These are phyloP conservation scores for Populus tremula DNA, from an alignment of 345 rosid species.

Conservation along the genomic window DNA sequence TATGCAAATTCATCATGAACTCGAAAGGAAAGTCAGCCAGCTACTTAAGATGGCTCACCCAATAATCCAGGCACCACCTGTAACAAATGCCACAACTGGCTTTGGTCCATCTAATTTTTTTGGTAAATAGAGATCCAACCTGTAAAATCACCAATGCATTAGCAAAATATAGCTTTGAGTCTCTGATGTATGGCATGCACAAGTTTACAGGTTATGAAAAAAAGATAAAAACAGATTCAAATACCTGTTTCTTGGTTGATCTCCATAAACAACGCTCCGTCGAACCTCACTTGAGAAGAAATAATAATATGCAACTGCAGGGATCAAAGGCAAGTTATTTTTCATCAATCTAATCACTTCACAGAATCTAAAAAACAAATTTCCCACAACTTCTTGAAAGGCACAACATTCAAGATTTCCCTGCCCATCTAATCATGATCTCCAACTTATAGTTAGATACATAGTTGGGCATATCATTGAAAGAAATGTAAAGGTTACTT, in stretches of 20 bases:
- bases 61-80: constrained; percentile 41
- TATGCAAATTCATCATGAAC: background rate
- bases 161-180: background rate
- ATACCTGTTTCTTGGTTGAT: constrained; percentile 37
- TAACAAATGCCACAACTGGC: constrained; percentile 36
- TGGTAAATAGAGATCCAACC: constrained; percentile 36
- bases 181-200: background rate
- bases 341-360: background rate
- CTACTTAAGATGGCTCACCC: constrained; percentile 21
- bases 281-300: constrained; percentile 30
- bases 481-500: background rate
- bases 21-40: constrained; percentile 1
- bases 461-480: background rate
- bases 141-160: constrained; percentile 10
- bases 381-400: background rate
- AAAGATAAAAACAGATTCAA: background rate
- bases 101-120: constrained; percentile 21
- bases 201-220: background rate
- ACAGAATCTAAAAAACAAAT: background rate
- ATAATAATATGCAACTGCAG: constrained; percentile 36
- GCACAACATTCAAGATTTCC: background rate
- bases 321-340: constrained; percentile 2
- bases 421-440: background rate
- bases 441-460: background rate
- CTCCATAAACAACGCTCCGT: constrained; percentile 29